phyloP scores from a whole-genome alignment of 495 filamentous ascomycete species.

The Sordaria brevicollis region DNA sequence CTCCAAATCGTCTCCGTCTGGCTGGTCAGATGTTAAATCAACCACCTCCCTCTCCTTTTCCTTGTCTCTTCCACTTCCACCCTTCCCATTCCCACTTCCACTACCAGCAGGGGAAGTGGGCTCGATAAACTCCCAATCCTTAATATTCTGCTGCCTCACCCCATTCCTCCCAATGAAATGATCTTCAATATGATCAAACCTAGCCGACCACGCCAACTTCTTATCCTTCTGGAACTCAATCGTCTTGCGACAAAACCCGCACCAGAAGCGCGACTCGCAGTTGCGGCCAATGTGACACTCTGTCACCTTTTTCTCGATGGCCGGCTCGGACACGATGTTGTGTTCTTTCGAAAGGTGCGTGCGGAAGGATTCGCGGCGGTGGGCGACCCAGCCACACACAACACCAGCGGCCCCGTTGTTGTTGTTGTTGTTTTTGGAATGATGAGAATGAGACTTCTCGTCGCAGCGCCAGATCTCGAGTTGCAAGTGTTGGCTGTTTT shows the following conservation, averaged over 20 bases:
- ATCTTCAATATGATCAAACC: slow-evolving; percentile 81
- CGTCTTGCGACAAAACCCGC: slow-evolving; percentile 65
- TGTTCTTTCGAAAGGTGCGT: slow-evolving; percentile 50
- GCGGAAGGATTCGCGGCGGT: slow-evolving; percentile 50
- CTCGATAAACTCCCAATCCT: slow-evolving; percentile 28
- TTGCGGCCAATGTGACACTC: slow-evolving; percentile 58
- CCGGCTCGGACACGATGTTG: slow-evolving; percentile 26
- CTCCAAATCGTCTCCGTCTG: not conserved
- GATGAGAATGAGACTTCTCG: too few species aligned
- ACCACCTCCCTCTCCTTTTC: not conserved
- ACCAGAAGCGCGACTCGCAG: slow-evolving; percentile 69
- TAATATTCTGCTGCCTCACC: slow-evolving; percentile 18
- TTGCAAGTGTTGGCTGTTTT: slow-evolving; percentile 76
- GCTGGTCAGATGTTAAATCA: not conserved
- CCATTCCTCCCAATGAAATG: slow-evolving; percentile 49
- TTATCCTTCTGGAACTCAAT: slow-evolving; percentile 46
- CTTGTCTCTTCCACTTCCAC: not conserved
- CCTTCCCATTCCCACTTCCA: not conserved
- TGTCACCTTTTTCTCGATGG: slow-evolving; percentile 37
- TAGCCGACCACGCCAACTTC: slow-evolving; percentile 55
- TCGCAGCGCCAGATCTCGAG: slow-evolving; percentile 70
- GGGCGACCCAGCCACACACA: slow-evolving; percentile 49
- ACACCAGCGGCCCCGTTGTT: not conserved
- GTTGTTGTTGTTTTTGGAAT: not conserved
- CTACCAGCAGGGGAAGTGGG: not conserved